Percentiles rank a stretch among this genome's conserved stretches.
These are phyloP conservation scores for Phytopythium ostracodes DNA, from an alignment of 352 stramenopile genomes.

Conservation along the genomic window DNA sequence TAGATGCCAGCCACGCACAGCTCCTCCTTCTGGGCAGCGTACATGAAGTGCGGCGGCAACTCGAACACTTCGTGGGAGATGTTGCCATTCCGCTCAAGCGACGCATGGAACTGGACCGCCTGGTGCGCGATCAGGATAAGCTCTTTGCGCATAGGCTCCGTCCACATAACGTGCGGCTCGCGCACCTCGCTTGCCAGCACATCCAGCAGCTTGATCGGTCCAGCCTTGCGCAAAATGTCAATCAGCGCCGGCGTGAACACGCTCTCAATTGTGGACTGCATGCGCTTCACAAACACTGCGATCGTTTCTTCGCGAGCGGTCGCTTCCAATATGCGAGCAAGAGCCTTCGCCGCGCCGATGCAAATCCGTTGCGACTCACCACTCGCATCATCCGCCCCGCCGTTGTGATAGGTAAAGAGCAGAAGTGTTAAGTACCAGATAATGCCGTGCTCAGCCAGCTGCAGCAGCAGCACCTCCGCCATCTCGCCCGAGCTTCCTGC, in stretches of 20 bases:
- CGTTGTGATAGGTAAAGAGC: constrained; percentile 56
- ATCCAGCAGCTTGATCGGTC: constrained; percentile 63
- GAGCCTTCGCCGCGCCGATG: constrained; percentile 64
- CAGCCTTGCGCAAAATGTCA: constrained; percentile 58
- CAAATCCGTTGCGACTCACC: constrained; percentile 60
- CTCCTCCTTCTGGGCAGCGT: constrained; percentile 77
- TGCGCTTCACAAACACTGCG: constrained; percentile 66
- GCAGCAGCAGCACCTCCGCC: constrained; percentile 74
- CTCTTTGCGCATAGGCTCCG: constrained; percentile 75
- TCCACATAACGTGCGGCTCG: constrained; percentile 87
- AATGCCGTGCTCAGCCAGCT: constrained; percentile 77
- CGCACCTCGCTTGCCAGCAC: constrained; percentile 70
- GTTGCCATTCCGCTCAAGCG: constrained; percentile 43
- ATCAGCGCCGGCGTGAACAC: constrained; percentile 78
- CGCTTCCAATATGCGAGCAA: constrained; percentile 66
- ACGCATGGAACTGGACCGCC: constrained; percentile 70
- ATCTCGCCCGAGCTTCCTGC: constrained; percentile 72
- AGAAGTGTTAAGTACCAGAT: constrained; percentile 84
- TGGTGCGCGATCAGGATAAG: constrained; percentile 59
- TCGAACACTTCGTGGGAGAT: constrained; percentile 76
- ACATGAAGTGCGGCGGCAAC: constrained; percentile 71
- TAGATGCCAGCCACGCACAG: constrained; percentile 84
- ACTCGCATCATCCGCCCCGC: constrained; percentile 23
- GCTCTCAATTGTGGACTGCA: constrained; percentile 83
- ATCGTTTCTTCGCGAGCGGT: constrained; percentile 72